These are phyloP conservation scores for Aspergillus alliaceus DNA, from an alignment of 2,329 filamentous ascomycete species.

Conservation along the genomic window DNA sequence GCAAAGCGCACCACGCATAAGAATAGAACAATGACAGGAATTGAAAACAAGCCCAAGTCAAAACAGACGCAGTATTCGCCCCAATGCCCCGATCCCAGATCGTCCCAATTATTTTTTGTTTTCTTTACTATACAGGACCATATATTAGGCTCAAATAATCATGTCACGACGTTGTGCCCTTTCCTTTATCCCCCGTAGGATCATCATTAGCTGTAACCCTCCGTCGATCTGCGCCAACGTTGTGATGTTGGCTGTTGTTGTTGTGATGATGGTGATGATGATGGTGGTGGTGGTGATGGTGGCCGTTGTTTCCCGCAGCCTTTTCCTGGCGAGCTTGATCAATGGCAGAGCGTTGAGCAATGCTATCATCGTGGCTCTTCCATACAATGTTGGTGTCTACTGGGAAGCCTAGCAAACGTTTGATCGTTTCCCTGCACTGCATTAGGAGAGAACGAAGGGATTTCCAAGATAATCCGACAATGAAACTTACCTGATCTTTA, in stretches of 20 bases:
- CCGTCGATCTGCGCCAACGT: conserved; percentile 41
- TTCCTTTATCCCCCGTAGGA: conserved; percentile 42
- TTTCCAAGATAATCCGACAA: background rate
- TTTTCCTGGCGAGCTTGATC: conserved; percentile 92
- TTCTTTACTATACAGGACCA: conserved; percentile 41
- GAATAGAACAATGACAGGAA: conserved; percentile 17
- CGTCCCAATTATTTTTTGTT: conserved; percentile 37
- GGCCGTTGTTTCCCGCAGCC: conserved; percentile 40
- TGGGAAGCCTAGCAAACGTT: conserved; percentile 82
- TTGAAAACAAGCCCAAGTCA: conserved; percentile 28
- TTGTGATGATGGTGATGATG: conserved; percentile 25
- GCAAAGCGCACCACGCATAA: conserved; percentile 3
- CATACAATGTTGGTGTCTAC: conserved; percentile 88
- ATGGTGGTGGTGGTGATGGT: conserved; percentile 35
- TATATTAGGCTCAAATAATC: conserved; percentile 24
- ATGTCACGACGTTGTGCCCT: conserved; percentile 36
- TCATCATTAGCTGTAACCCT: conserved; percentile 46
- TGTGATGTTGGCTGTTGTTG: conserved; percentile 20
- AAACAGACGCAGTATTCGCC: conserved; percentile 41
- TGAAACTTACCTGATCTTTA: conserved; percentile 81
- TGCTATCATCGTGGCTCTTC: conserved; percentile 95
- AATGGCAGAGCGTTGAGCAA: conserved; percentile 84
- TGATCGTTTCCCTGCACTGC: conserved; percentile 77
- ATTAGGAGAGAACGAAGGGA: conserved; percentile 7
- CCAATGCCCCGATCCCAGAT: conserved; percentile 41